These are phyloP conservation scores for Clarireedia monteithiana DNA, from an alignment of 2,329 filamentous ascomycete genomes.

Conservation along the genomic window DNA sequence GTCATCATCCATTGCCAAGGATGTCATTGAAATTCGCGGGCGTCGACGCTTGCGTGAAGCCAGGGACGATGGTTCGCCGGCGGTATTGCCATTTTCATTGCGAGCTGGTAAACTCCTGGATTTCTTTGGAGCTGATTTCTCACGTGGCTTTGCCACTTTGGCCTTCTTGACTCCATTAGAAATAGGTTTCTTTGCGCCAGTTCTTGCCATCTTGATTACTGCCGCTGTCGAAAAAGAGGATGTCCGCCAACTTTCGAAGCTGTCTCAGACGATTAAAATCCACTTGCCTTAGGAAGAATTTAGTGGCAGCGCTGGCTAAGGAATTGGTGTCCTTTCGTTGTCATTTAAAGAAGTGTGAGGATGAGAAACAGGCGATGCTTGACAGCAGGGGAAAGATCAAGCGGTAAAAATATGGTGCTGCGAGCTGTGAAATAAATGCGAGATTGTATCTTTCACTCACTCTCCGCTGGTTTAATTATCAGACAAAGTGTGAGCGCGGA, in stretches of 20 bases:
- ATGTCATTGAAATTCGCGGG: neutral
- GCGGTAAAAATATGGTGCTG: too few relatives aligned
- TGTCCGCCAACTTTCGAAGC: neutral
- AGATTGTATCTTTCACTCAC: too few relatives aligned
- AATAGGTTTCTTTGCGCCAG: neutral
- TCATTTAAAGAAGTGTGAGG: too few relatives aligned
- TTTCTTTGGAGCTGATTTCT: neutral
- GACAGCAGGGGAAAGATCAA: too few relatives aligned
- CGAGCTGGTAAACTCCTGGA: neutral
- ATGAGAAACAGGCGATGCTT: too few relatives aligned
- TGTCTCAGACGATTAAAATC: neutral
- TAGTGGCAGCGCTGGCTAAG: too few relatives aligned
- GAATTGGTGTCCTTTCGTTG: too few relatives aligned
- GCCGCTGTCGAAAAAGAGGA: neutral
- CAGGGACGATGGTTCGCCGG: neutral
- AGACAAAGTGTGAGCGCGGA: too few relatives aligned
- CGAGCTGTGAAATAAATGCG: too few relatives aligned
- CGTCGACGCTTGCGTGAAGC: constrained; percentile 5
- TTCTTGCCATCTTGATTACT: neutral
- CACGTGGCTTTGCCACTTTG: neutral
- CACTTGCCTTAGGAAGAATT: neutral
- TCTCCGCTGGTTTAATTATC: too few relatives aligned
- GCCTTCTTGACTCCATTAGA: neutral
- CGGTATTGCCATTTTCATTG: neutral
- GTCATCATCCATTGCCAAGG: constrained; percentile 7